Percentiles rank a stretch among this genome's conserved stretches.
These are phyloP conservation scores for Ceratocystis alfenasii DNA, from an alignment of 2,329 filamentous ascomycete species.

Conservation along the genomic window DNA sequence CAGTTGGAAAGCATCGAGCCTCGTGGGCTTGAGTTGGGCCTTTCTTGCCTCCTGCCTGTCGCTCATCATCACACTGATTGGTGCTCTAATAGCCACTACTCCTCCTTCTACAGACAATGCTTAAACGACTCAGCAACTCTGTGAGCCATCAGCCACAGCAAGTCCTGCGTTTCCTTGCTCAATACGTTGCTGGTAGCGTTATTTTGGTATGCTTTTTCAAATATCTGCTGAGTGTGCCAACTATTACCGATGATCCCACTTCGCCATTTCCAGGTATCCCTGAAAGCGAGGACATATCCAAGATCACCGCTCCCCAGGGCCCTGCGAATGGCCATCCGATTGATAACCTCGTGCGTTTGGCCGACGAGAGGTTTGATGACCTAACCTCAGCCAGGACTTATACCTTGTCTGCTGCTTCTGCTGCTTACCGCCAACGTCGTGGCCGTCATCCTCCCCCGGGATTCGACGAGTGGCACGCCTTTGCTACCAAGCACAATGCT, in stretches of 20 bases:
- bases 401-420: slow-evolving; percentile 41
- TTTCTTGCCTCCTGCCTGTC: no score
- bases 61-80: no score
- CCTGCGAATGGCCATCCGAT: slow-evolving; percentile 36
- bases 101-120: background rate
- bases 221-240: slow-evolving; percentile 13
- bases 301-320: slow-evolving; percentile 24
- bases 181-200: slow-evolving; percentile 7
- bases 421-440: slow-evolving; percentile 43
- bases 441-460: slow-evolving; percentile 51
- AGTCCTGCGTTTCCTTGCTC: slow-evolving; percentile 15
- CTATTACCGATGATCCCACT: slow-evolving; percentile 6
- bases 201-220: slow-evolving; percentile 14
- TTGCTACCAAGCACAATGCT: slow-evolving; percentile 40
- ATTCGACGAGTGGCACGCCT: slow-evolving; percentile 49
- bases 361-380: slow-evolving; percentile 34
- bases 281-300: slow-evolving; percentile 16
- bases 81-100: no score
- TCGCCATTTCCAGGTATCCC: background rate
- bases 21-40: no score
- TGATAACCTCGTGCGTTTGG: slow-evolving; percentile 37
- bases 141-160: slow-evolving; percentile 15
- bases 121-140: slow-evolving; percentile 13
- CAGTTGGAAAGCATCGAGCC: no score
- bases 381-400: slow-evolving; percentile 36